Conservation (phyloP, 441 rosid species). For the Croton laevigatus region DNA sequence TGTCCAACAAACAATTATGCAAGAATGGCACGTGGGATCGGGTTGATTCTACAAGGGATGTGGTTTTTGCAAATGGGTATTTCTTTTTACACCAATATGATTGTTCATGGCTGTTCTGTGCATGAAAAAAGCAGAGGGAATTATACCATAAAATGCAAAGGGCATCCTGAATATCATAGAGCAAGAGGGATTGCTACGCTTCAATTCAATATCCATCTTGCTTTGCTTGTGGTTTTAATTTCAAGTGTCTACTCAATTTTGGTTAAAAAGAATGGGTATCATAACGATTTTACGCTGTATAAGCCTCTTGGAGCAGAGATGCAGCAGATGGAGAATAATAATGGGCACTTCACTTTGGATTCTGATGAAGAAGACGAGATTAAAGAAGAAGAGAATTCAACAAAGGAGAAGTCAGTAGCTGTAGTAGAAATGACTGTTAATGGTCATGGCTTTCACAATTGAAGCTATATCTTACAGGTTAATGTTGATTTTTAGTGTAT, state of each 20-base stretch:
- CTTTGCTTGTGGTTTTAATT: constrained; percentile 55
- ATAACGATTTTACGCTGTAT: constrained; percentile 38
- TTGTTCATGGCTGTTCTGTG: constrained; percentile 64
- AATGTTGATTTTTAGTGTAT: not conserved
- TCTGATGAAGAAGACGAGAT: constrained; percentile 70
- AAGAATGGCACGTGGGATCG: constrained; percentile 62
- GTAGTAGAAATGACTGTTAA: constrained; percentile 40
- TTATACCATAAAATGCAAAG: constrained; percentile 71
- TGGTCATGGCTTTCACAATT: constrained; percentile 48
- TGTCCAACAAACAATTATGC: constrained; percentile 31
- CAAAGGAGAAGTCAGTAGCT: constrained; percentile 27
- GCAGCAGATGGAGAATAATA: constrained; percentile 38
- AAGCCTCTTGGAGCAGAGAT: constrained; percentile 68
- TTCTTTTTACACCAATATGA: constrained; percentile 62
- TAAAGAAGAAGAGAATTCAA: constrained; percentile 35
- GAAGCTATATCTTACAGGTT: constrained; percentile 33
- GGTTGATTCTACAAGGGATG: constrained; percentile 73
- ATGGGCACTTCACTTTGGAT: constrained; percentile 58
- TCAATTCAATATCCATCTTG: constrained; percentile 89
- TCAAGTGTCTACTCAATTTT: constrained; percentile 45
- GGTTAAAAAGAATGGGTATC: constrained; percentile 43
- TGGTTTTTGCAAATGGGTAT: constrained; percentile 96
- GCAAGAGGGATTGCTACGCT: constrained; percentile 87
- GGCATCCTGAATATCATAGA: constrained; percentile 74
- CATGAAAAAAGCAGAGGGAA: constrained; percentile 74